A percentile compares a stretch with the other conserved stretches of the same genome.
Conservation (phyloP, 2,329 filamentous ascomycete genomes). For the Metarhizium anisopliae region DNA sequence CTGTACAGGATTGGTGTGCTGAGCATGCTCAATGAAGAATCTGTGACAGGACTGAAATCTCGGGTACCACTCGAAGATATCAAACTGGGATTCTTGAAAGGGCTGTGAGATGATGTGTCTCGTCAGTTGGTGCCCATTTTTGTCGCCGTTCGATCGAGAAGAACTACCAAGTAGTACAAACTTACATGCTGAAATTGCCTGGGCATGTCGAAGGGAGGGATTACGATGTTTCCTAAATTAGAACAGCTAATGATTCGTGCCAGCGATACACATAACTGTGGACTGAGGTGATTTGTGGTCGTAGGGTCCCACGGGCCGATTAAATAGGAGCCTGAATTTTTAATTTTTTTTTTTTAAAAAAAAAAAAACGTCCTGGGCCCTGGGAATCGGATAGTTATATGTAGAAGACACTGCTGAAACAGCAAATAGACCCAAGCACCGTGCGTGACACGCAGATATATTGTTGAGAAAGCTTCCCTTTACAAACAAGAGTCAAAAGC, state of each 20-base stretch:
- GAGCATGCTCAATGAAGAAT: constrained; percentile 87
- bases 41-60: constrained; percentile 82
- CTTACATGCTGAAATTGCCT: constrained; percentile 13
- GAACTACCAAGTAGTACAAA: not conserved
- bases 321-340: not conserved
- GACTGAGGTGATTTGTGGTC: not conserved
- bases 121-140: not conserved
- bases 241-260: not conserved
- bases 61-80: constrained; percentile 89
- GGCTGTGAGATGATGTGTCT: constrained; percentile 22
- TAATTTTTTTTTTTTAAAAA: too few species aligned
- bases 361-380: not conserved
- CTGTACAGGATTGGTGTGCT: constrained; percentile 75
- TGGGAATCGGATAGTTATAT: not conserved
- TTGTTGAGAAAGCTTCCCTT: too few species aligned
- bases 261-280: not conserved
- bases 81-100: constrained; percentile 47
- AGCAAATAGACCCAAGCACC: not conserved
- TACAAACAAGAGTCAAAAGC: too few species aligned
- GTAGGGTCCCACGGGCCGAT: not conserved
- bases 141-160: not conserved
- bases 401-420: not conserved
- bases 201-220: constrained; percentile 7
- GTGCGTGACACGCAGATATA: not conserved
- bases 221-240: not conserved